phyloP scores from a whole-genome alignment of 164 flowering plant genomes.

The Litsea cubeba region DNA sequence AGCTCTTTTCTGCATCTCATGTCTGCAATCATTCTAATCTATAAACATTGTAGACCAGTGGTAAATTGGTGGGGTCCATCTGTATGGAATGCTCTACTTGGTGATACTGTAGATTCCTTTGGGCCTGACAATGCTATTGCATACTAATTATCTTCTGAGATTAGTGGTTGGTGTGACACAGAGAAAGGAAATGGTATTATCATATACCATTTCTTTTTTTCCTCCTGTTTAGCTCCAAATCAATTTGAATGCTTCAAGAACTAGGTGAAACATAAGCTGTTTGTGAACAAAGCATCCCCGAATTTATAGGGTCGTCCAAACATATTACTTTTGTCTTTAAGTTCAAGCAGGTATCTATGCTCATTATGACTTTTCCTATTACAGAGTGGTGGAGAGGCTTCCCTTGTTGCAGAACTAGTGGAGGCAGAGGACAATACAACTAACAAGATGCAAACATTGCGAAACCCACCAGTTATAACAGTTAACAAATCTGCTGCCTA shows the following conservation, averaged over 20 bases:
- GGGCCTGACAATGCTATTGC: too few relatives aligned
- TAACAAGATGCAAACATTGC: conserved; percentile 57
- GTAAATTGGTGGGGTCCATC: too few relatives aligned
- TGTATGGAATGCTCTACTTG: too few relatives aligned
- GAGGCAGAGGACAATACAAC: conserved; percentile 84
- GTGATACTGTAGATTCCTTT: too few relatives aligned
- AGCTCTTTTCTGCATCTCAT: too few relatives aligned
- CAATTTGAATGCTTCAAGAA: not conserved
- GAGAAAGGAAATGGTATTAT: not conserved
- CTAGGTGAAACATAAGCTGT: not conserved
- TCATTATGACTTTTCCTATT: not conserved
- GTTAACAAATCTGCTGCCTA: conserved; percentile 79
- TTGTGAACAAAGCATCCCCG: not conserved
- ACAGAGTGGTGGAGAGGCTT: conserved; percentile 84
- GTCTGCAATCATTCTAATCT: too few relatives aligned
- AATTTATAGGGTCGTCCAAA: not conserved
- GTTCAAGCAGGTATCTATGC: not conserved
- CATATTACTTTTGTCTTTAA: not conserved
- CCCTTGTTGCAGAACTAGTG: conserved; percentile 78
- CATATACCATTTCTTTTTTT: not conserved
- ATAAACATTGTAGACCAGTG: too few relatives aligned
- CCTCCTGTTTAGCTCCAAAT: not conserved
- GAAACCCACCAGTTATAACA: conserved; percentile 77
- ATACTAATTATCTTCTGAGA: too few relatives aligned
- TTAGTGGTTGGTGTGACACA: too few relatives aligned